A percentile compares a stretch with the other conserved stretches of the same genome.
phyloP scores from a whole-genome alignment of 768 basidiomycete species.

The Xerocomellus chrysenteron region DNA sequence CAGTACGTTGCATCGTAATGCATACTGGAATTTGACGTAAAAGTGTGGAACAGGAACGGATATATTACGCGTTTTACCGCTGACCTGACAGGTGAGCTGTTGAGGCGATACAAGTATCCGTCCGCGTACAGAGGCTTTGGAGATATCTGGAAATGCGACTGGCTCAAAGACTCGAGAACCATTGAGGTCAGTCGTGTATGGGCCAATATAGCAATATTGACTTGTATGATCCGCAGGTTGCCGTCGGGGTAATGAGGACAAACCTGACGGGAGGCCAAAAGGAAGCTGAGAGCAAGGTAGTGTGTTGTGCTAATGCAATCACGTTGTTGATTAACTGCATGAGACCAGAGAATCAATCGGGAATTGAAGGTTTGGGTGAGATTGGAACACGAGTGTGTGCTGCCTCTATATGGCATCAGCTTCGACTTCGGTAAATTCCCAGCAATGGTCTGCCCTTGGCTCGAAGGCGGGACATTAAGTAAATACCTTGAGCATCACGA shows the following conservation, averaged over 20 bases:
- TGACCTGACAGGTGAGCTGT: constrained; percentile 13
- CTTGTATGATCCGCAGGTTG: constrained; percentile 16
- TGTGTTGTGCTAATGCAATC: neutral
- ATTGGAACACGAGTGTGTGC: constrained; percentile 28
- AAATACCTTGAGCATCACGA: constrained; percentile 20
- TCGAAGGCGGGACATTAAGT: constrained; percentile 30
- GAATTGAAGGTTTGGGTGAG: constrained; percentile 26
- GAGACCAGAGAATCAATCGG: constrained; percentile 10
- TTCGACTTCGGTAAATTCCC: constrained; percentile 30
- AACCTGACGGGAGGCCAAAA: constrained; percentile 9
- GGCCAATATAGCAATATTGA: neutral
- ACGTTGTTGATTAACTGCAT: neutral
- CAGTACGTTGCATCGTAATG: constrained; percentile 4
- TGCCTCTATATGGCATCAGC: constrained; percentile 30
- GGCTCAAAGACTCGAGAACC: constrained; percentile 14
- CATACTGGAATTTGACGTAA: neutral
- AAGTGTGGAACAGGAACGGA: neutral
- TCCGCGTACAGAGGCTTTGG: constrained; percentile 23
- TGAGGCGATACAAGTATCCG: constrained; percentile 19
- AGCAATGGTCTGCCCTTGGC: constrained; percentile 37
- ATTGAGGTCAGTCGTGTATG: constrained; percentile 18
- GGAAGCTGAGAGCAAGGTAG: constrained; percentile 15
- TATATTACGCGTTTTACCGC: neutral
- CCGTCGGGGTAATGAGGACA: constrained; percentile 28
- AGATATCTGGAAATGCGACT: constrained; percentile 27